Percentiles rank a stretch among this genome's conserved stretches.
phyloP scores from a whole-genome alignment of 2,329 filamentous ascomycete genomes.

The Penicillium concentricum region DNA sequence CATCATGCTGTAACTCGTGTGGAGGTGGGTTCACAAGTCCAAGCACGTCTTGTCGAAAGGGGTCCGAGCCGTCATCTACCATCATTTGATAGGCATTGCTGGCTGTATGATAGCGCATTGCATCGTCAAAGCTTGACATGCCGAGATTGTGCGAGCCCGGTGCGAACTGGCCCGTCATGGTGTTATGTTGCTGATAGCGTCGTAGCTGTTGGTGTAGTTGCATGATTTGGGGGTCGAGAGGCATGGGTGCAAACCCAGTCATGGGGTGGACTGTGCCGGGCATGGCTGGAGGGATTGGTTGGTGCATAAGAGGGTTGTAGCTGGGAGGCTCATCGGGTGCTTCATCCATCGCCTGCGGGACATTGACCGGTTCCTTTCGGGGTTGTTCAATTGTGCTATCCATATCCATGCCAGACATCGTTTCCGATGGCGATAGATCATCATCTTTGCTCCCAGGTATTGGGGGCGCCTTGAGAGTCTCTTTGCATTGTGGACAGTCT shows the following conservation, averaged over 20 bases:
- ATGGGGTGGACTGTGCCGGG: constrained; percentile 40
- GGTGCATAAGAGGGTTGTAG: constrained; percentile 35
- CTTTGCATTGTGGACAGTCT: constrained; percentile 87
- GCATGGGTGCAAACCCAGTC: constrained; percentile 50
- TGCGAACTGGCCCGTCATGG: constrained; percentile 36
- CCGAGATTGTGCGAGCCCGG: constrained; percentile 33
- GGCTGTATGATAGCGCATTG: constrained; percentile 38
- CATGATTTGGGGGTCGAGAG: constrained; percentile 63
- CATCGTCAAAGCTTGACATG: constrained; percentile 38
- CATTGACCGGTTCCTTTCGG: constrained; percentile 13
- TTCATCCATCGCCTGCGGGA: constrained; percentile 24
- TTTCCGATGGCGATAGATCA: constrained; percentile 21
- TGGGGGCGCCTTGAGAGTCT: constrained; percentile 61
- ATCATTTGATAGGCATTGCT: constrained; percentile 44
- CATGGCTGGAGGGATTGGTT: constrained; percentile 31
- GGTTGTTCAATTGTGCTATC: constrained; percentile 18
- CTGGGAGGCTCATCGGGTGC: constrained; percentile 24
- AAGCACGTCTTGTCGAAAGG: constrained; percentile 40
- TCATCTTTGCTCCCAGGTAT: constrained; percentile 31
- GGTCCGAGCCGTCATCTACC: constrained; percentile 42
- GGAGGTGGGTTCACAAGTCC: constrained; percentile 40
- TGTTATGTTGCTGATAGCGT: constrained; percentile 40
- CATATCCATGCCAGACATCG: constrained; percentile 12
- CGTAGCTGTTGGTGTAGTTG: constrained; percentile 48
- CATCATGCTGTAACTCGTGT: constrained; percentile 42